A percentile compares a stretch with the other conserved stretches of the same genome.
Conservation (phyloP, 257 asterid genomes). For the Petrea volubilis region DNA sequence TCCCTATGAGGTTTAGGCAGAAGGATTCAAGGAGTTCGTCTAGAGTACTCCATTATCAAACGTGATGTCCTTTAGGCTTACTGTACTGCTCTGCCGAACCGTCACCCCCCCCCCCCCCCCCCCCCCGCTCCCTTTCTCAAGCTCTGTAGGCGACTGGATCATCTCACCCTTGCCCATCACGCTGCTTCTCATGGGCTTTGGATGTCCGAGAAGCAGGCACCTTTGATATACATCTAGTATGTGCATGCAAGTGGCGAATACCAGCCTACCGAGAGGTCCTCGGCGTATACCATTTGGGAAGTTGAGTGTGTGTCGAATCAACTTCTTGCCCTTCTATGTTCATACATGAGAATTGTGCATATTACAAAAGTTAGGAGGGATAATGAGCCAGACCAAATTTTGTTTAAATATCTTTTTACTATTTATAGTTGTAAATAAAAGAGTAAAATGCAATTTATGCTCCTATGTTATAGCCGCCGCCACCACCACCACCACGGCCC, state of each 20-base stretch:
- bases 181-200: not conserved
- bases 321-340: conserved; percentile 13
- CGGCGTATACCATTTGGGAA: conserved; percentile 5
- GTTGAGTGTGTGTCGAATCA: conserved; percentile 11
- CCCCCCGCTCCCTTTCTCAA: conserved; percentile 52
- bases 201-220: conserved; percentile 5
- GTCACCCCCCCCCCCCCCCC: conserved; percentile 66
- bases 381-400: no score
- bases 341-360: no score
- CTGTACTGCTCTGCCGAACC: conserved; percentile 28
- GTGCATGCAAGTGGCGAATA: conserved; percentile 24
- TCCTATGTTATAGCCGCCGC: no score
- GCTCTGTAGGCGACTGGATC: conserved; percentile 56
- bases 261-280: not conserved
- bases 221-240: not conserved
- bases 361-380: no score
- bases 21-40: conserved; percentile 49
- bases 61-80: conserved; percentile 50
- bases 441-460: no score
- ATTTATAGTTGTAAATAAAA: no score
- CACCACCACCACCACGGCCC: no score
- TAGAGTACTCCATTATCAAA: conserved; percentile 43
- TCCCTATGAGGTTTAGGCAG: conserved; percentile 54
- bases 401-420: no score
- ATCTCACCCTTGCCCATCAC: conserved; percentile 20